These are phyloP conservation scores for Syzygium jambos DNA, from an alignment of 345 rosid species.

Conservation along the genomic window DNA sequence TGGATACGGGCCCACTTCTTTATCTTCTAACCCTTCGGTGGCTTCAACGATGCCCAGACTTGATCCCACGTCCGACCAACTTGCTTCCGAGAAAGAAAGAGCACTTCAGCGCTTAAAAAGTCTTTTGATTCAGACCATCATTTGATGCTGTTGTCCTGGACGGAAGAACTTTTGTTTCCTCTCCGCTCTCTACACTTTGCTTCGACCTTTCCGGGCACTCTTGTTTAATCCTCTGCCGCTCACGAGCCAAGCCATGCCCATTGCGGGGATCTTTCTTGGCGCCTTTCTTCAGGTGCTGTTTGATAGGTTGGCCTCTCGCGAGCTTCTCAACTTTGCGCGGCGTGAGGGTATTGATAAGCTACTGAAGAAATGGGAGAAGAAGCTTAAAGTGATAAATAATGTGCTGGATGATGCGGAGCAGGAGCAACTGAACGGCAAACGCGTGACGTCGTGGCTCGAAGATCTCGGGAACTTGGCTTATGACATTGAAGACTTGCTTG, in stretches of 20 bases:
- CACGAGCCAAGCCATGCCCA: neutral
- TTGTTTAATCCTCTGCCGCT: rapidly evolving
- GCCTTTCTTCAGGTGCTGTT: neutral
- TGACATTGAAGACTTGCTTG: neutral
- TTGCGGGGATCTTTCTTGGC: neutral
- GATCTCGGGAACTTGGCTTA: neutral
- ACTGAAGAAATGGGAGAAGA: neutral
- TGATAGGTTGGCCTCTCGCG: neutral
- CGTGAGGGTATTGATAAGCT: neutral
- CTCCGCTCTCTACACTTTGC: neutral
- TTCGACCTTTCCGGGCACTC: neutral
- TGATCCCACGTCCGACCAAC: neutral
- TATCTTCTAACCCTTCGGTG: too few relatives aligned
- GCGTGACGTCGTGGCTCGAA: neutral
- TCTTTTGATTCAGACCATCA: neutral
- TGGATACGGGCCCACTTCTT: too few relatives aligned
- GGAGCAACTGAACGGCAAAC: rapidly evolving
- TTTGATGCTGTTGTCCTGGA: neutral
- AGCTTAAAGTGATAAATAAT: too few relatives aligned
- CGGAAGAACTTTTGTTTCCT: neutral
- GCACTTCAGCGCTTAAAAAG: neutral
- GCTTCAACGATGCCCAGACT: neutral
- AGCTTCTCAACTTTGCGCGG: neutral
- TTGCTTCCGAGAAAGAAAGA: neutral
- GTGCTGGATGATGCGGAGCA: neutral